Base-by-base conservation (phyloP, 2,329 filamentous ascomycete genomes). In the Colletotrichum sp. region DNA sequence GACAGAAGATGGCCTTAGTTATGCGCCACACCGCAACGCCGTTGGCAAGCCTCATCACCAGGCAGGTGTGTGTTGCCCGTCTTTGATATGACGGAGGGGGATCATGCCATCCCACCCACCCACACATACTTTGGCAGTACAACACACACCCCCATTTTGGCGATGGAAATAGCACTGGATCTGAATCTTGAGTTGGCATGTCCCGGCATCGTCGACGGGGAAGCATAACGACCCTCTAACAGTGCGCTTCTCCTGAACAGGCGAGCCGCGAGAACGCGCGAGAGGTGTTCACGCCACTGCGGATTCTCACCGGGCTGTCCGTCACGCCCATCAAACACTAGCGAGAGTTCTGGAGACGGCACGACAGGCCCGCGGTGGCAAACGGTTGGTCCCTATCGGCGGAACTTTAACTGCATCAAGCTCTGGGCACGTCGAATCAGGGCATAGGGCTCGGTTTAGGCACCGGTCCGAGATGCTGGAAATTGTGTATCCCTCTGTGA, bases 271-370 rank as follows among this genome's bases (percentile, higher is more conserved):
- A 26, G n/a, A 24, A 58, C 24, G 24, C 24, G 24, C 43, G 26
- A 24, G 62, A 72, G 21, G 48, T 55, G 21, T 74, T 28, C 36
- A 72, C 58, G 63, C 43, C 56, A 52, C 62, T 74, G 21, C n/a
- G 56, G 69, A 73, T 75, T 73, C 43, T 73, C 73, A 75, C 73
- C 73, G n/a, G 69, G 73, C 58, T 67, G 62, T 30, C 48, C 55
- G 56, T 68, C 36, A 55, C 55, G 63, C 28, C 69, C 36, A 63
- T 68, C 63, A 63, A 59, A 64, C 38, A 63, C 69, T 68, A 68
- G 73, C 43, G 43, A 43, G 36, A 24, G 55, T 32, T 43, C 34
- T 63, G 55, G 36, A 67, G 24, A 52, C 43, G 24, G 52, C 55
- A 48, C 30, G 61, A 61, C 28, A 34, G 59, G 38, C 24, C 62